These are phyloP conservation scores for Fistulifera solaris DNA, from an alignment of 108 stramenopile species.

Conservation along the genomic window DNA sequence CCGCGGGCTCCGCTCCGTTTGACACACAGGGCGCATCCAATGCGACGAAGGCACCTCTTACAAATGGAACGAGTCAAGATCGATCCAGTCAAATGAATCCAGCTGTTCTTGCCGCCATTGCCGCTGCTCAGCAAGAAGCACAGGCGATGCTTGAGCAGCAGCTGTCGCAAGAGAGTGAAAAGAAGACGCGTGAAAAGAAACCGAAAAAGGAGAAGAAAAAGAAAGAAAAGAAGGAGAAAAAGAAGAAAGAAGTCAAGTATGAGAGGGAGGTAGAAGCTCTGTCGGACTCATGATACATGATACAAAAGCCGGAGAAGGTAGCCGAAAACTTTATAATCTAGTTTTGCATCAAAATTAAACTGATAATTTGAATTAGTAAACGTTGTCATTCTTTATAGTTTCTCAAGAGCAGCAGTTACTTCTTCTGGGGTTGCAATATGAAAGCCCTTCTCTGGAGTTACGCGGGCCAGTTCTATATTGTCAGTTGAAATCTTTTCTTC, in stretches of 20 bases:
- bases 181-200: constrained; percentile 34
- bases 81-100: constrained; percentile 16
- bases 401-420: constrained; percentile 69
- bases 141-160: constrained; percentile 33
- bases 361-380: not conserved
- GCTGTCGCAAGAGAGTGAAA: constrained; percentile 6
- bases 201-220: constrained; percentile 24
- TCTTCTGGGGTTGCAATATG: constrained; percentile 76
- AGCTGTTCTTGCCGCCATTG: constrained; percentile 41
- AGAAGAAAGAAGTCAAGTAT: constrained; percentile 1
- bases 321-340: not conserved
- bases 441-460: constrained; percentile 88
- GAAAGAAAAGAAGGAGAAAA: constrained; percentile 21
- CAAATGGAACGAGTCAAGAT: not conserved
- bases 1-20: too few relatives aligned
- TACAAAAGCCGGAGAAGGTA: not conserved
- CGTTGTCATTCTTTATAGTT: constrained; percentile 34
- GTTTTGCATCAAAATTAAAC: too few relatives aligned
- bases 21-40: too few relatives aligned
- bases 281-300: not conserved
- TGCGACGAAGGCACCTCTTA: too few relatives aligned
- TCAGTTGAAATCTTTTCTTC: constrained; percentile 96
- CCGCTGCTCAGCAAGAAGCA: constrained; percentile 37
- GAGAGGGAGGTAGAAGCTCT: not conserved
- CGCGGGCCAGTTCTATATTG: constrained; percentile 93